A percentile compares a stretch with the other conserved stretches of the same genome.
Evolutionary conservation across 768 basidiomycete species (phyloP).

Genomic region (Mycena latifolia): DNA sequence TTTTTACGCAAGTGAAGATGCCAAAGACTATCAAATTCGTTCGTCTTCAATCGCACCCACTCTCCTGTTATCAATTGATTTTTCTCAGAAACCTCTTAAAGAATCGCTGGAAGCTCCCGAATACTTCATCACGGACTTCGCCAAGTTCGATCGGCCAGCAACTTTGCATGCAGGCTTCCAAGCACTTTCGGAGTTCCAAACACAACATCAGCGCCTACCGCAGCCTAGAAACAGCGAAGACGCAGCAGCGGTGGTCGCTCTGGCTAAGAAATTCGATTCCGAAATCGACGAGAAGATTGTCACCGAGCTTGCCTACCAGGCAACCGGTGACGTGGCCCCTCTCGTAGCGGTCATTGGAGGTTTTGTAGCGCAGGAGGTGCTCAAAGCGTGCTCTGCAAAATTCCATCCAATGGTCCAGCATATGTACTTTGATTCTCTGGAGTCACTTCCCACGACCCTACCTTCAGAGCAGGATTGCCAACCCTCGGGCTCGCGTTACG

Average conservation of each 20-base stretch:
- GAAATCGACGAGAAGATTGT: conserved; percentile 87
- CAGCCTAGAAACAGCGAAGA: conserved; percentile 87
- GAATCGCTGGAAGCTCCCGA: conserved; percentile 89
- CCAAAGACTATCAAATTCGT: conserved; percentile 97
- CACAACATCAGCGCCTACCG: conserved; percentile 77
- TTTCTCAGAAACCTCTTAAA: conserved; percentile 87
- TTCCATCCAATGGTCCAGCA: conserved; percentile 97
- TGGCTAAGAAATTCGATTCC: conserved; percentile 83
- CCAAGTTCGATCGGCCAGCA: conserved; percentile 94
- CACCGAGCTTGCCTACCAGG: conserved; percentile 91
- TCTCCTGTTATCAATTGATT: conserved; percentile 12
- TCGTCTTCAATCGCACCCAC: conserved; percentile 47
- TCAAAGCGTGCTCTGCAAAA: conserved; percentile 97
- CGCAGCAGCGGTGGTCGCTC: conserved; percentile 73
- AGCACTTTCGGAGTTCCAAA: conserved; percentile 84
- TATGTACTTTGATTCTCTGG: conserved; percentile 97
- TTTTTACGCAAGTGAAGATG: conserved; percentile 99
- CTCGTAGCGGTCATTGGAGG: conserved; percentile 95
- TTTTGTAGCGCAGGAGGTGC: conserved; percentile 97
- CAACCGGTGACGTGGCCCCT: conserved; percentile 90
- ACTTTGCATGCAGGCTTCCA: conserved; percentile 96
- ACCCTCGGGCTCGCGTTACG: conserved; percentile 88
- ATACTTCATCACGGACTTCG: conserved; percentile 95
- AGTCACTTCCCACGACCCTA: conserved; percentile 83
- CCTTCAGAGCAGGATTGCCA: conserved; percentile 89